A percentile compares a stretch with the other conserved stretches of the same genome.
phyloP scores from a whole-genome alignment of 2,329 filamentous ascomycete genomes.

The Escovopsis sp. region DNA sequence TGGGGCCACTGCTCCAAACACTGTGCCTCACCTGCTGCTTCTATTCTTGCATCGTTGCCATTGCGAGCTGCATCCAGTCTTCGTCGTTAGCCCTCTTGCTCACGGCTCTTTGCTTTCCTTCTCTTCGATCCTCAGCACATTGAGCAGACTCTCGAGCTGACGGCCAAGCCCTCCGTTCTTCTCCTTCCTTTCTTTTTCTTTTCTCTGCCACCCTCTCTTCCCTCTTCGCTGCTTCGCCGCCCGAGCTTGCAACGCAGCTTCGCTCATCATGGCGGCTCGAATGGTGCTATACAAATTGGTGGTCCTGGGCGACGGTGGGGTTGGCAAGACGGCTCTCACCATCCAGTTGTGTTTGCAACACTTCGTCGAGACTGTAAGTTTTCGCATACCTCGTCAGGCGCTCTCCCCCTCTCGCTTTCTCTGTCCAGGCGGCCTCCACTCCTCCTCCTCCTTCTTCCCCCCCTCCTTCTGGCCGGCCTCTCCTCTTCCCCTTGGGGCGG shows the following conservation, averaged over 20 bases:
- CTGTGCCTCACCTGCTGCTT: slow-evolving; percentile 1
- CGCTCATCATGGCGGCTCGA: slow-evolving; percentile 61
- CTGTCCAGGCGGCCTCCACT: not conserved
- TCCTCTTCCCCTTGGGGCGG: slow-evolving; percentile 1
- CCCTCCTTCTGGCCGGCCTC: slow-evolving; percentile 2
- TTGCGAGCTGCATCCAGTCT: not conserved
- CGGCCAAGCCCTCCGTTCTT: too few relatives aligned
- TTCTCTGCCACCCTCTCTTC: not conserved
- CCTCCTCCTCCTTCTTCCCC: slow-evolving; percentile 1
- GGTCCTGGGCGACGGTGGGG: slow-evolving; percentile 85
- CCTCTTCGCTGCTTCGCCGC: slow-evolving; percentile 7
- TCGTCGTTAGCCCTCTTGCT: not conserved
- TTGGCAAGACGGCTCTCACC: slow-evolving; percentile 85
- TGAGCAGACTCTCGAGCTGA: too few relatives aligned
- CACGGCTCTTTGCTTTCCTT: too few relatives aligned
- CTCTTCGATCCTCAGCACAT: too few relatives aligned
- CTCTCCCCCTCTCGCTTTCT: too few relatives aligned
- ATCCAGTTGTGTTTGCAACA: slow-evolving; percentile 97
- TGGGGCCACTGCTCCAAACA: not conserved
- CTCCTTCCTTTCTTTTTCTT: not conserved
- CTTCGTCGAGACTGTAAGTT: slow-evolving; percentile 79
- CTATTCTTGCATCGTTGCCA: not conserved
- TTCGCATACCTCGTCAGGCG: slow-evolving; percentile 2
- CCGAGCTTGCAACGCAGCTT: slow-evolving; percentile 10
- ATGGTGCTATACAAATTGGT: slow-evolving; percentile 95